phyloP scores from a whole-genome alignment of 176 grass and related monocot species.

The Oryza meyeriana region DNA sequence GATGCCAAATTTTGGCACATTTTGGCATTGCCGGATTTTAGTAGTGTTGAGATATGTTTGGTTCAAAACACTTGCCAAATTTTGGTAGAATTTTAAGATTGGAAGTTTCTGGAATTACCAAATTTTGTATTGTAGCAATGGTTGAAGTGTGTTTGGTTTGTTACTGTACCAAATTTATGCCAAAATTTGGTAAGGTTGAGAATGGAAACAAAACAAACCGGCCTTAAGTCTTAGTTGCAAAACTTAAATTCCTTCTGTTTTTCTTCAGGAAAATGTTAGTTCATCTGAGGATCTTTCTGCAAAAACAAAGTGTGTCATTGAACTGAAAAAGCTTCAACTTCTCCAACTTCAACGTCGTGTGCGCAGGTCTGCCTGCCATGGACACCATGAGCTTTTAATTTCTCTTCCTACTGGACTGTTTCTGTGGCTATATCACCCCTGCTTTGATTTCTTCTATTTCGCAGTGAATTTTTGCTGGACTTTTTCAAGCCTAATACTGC shows the following conservation, averaged over 20 bases:
- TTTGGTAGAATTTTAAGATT: too few species aligned
- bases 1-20: too few species aligned
- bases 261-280: constrained; percentile 77
- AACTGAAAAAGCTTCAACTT: constrained; percentile 99
- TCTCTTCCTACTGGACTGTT: neutral
- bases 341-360: constrained; percentile 83
- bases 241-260: constrained; percentile 14
- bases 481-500: constrained; percentile 84
- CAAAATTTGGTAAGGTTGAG: too few species aligned
- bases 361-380: constrained; percentile 57
- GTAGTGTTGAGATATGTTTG: too few species aligned
- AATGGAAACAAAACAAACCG: too few species aligned
- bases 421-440: constrained; percentile 6
- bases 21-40: too few species aligned
- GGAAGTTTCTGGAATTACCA: too few species aligned
- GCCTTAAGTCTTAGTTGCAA: constrained; percentile 16
- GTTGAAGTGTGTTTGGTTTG: too few species aligned
- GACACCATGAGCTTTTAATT: neutral
- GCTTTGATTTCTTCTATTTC: constrained; percentile 36
- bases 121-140: too few species aligned
- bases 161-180: too few species aligned
- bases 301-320: constrained; percentile 96
- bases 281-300: constrained; percentile 90
- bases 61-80: too few species aligned
- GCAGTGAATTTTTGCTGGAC: constrained; percentile 93